Evolutionary conservation across 2,329 filamentous ascomycete genomes (phyloP).

Genomic region (Epicoccum sorghinum): DNA sequence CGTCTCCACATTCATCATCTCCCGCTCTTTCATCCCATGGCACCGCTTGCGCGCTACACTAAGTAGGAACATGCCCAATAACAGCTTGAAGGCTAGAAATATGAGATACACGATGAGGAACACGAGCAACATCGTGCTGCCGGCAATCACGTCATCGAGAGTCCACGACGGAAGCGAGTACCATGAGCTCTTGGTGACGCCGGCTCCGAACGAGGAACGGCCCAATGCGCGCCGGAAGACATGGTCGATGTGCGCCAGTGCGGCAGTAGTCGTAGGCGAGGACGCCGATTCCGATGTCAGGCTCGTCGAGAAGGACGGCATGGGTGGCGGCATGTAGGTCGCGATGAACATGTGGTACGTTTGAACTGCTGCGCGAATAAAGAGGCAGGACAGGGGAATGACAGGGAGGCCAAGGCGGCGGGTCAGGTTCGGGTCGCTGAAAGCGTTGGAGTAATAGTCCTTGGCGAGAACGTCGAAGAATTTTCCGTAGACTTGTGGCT

Average conservation of each 20-base stretch:
- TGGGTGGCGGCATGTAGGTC: constrained; percentile 78
- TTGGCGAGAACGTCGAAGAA: constrained; percentile 95
- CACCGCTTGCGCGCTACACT: constrained; percentile 81
- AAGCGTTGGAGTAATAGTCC: constrained; percentile 97
- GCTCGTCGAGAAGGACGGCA: constrained; percentile 70
- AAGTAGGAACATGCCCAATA: constrained; percentile 87
- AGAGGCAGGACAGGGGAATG: constrained; percentile 90
- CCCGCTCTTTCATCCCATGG: constrained; percentile 75
- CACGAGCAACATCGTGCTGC: constrained; percentile 81
- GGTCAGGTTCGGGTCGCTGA: constrained; percentile 86
- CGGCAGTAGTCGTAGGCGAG: constrained; percentile 73
- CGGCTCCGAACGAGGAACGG: constrained; percentile 66
- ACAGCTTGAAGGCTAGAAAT: constrained; percentile 78
- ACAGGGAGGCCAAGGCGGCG: constrained; percentile 89
- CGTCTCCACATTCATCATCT: constrained; percentile 63
- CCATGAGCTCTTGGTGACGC: constrained; percentile 41
- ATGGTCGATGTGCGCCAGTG: constrained; percentile 78
- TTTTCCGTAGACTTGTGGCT: constrained; percentile 84
- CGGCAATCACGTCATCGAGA: constrained; percentile 75
- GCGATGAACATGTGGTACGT: constrained; percentile 98
- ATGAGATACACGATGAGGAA: constrained; percentile 86
- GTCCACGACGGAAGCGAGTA: constrained; percentile 55
- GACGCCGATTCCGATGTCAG: constrained; percentile 61
- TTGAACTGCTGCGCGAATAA: constrained; percentile 91
- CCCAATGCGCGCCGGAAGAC: constrained; percentile 79